These are phyloP conservation scores for Chaetomium strumarium DNA, from an alignment of 2,329 filamentous ascomycete species.

Conservation along the genomic window DNA sequence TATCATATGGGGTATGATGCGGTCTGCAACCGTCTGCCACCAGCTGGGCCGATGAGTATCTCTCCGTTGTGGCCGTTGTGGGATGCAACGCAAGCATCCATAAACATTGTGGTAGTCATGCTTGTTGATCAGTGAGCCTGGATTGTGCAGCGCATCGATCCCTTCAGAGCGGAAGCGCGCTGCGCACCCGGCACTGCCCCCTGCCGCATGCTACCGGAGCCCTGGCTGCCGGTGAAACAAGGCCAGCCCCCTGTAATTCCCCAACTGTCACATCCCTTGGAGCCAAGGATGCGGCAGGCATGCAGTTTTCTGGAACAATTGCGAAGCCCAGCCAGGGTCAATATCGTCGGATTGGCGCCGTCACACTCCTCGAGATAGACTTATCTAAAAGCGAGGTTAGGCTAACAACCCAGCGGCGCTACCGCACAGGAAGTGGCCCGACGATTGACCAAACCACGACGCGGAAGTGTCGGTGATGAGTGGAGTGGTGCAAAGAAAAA, in stretches of 20 bases:
- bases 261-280: constrained; percentile 33
- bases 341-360: not conserved
- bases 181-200: constrained; percentile 25
- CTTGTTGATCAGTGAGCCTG: constrained; percentile 10
- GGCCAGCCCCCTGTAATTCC: constrained; percentile 43
- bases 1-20: constrained; percentile 11
- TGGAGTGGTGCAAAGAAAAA: constrained; percentile 12
- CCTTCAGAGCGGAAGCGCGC: constrained; percentile 22
- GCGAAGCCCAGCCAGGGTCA: constrained; percentile 22
- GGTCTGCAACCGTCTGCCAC: constrained; percentile 22
- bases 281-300: constrained; percentile 41
- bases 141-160: constrained; percentile 15
- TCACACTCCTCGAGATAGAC: constrained; percentile 10
- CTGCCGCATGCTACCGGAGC: constrained; percentile 33
- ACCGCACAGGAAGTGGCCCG: constrained; percentile 10
- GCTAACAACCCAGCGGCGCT: constrained; percentile 5
- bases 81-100: constrained; percentile 4
- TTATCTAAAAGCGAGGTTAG: constrained; percentile 2
- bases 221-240: constrained; percentile 49
- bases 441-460: constrained; percentile 1
- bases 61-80: constrained; percentile 4
- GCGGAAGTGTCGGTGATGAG: constrained; percentile 15
- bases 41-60: constrained; percentile 18
- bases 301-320: constrained; percentile 38
- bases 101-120: constrained; percentile 11